Base-by-base conservation (phyloP, 495 filamentous ascomycete species). In the Neurospora sp. region DNA sequence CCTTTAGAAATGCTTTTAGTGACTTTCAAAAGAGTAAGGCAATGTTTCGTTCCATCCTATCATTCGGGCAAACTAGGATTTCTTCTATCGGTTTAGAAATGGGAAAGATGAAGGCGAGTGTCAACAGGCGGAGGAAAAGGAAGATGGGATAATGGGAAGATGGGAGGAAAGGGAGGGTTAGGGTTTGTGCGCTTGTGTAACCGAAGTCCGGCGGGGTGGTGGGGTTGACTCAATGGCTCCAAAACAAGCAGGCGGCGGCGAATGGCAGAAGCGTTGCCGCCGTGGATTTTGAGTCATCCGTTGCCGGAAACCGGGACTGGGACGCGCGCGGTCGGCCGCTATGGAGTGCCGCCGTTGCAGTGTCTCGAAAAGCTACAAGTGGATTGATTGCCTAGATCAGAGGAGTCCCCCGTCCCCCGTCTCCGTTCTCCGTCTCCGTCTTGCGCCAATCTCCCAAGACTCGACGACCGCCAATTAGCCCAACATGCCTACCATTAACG, bases 401-500 rank as follows among this genome's bases (percentile, higher is more conserved):
- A 42, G 41, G 41, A 42, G 41, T 42, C 22, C 53, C 53, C 44
- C 44, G 44, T 22, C n/a, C 44, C 20, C 45, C 45, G 45, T 12
- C 9, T 27, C 53, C 53, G 53, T 61, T 61, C 22, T 31, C 47
- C 47, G 47, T 59, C 10, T 31, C 22, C 5, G 47, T 61, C 47
- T 61, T 61, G 53, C 53, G 53, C 53, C 53, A 61, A 1, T 22
- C 20, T 73, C 74, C 40, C 39, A 42, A 3, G 14, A 42, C 16
- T 4, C 40, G 12, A 37, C 61, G 35, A 27, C 37, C 3, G 3
- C 10, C 45, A 61, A 68, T 37, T 22, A 12, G 37, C 42, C 45
- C 75, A 75, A 72, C 22, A 94, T 94, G 91, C 96, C 96, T 84
- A 99, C 96, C 79, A 96, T 99, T 74, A 87, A 90, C 77, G 93